These are phyloP conservation scores for Amanita molliuscula DNA, from an alignment of 768 basidiomycete species.

Conservation along the genomic window DNA sequence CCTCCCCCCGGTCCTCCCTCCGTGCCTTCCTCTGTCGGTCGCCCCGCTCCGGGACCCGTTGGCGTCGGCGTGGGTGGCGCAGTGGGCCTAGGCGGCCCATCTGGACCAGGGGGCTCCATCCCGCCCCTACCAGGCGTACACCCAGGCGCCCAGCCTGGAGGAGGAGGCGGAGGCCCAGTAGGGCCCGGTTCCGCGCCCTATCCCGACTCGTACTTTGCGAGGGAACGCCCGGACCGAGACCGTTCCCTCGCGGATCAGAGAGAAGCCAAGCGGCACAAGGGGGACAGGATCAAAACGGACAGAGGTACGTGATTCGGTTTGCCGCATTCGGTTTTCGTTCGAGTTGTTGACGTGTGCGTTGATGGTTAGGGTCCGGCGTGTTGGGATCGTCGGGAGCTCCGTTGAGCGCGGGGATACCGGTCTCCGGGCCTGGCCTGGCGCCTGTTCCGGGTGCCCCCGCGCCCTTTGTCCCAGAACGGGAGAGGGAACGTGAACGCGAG, in stretches of 20 bases:
- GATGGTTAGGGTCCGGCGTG: background rate
- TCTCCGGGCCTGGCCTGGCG: conserved; percentile 1
- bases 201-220: conserved; percentile 1
- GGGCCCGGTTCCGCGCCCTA: conserved; percentile 9
- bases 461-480: conserved; percentile 2
- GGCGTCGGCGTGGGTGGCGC: background rate
- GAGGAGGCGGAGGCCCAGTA: conserved; percentile 7
- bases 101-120: background rate
- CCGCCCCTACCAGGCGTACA: conserved; percentile 12
- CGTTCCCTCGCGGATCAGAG: conserved; percentile 32
- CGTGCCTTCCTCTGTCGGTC: conserved; percentile 11
- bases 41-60: conserved; percentile 12
- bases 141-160: conserved; percentile 7
- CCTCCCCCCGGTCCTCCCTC: conserved; percentile 8
- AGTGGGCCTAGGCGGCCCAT: background rate
- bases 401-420: conserved; percentile 4
- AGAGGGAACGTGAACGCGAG: conserved; percentile 3
- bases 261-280: conserved; percentile 55
- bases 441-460: background rate
- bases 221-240: conserved; percentile 24
- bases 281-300: conserved; percentile 26
- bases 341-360: background rate
- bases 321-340: background rate
- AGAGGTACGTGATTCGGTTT: conserved; percentile 19
- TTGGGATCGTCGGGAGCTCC: conserved; percentile 21